Evolutionary conservation across 352 stramenopile genomes (phyloP), one percentile per base, ranked within the genome.

Genomic region (Pythium aristosporum): DNA sequence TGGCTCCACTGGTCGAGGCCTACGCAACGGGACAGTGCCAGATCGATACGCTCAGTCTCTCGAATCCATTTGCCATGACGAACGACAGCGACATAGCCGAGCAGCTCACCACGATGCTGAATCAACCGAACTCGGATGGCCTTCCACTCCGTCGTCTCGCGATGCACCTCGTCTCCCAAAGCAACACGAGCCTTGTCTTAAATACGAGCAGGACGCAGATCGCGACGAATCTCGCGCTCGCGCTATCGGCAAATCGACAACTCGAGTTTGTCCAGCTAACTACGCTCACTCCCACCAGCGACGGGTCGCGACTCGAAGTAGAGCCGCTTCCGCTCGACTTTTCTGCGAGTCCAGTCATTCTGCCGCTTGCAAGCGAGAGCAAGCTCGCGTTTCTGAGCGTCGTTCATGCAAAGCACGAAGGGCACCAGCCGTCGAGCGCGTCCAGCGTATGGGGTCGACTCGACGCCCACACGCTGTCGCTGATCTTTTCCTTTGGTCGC

Each of bases 11-110:
- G 21, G 37, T 47, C n/a, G 32, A 56, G 12, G 58, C 58, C 3
- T 65, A 65, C 32, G 18, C 36, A 10, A 20, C 18, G 0, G 37
- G 16, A 9, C 20, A 58, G 49, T 65, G 58, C 48, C 12, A 23
- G 16, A 58, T 65, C n/a, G 18, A 32, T 12, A 37, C 48, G 8
- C 37, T 65, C 20, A 65, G 58, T 18, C 23, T 64, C 2, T 49
- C 36, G 21, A 8, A 23, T 21, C 25, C 25, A 30, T 30, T 30
- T 30, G 25, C 25, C 25, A 30, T 30, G 25, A 30, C 25, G 25
- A 30, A 30, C 1, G 25, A 30, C 25, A 30, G 49, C 10, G n/a
- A 48, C 39, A 49, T 37, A 0, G 10, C 16, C 34, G 52, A 59
- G 15, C 20, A 59, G 13, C 34, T 59, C 5, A 59, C 36, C 1